Base-by-base conservation (phyloP, 1,284 basidiomycete genomes). In the Austropuccinia psidii region DNA sequence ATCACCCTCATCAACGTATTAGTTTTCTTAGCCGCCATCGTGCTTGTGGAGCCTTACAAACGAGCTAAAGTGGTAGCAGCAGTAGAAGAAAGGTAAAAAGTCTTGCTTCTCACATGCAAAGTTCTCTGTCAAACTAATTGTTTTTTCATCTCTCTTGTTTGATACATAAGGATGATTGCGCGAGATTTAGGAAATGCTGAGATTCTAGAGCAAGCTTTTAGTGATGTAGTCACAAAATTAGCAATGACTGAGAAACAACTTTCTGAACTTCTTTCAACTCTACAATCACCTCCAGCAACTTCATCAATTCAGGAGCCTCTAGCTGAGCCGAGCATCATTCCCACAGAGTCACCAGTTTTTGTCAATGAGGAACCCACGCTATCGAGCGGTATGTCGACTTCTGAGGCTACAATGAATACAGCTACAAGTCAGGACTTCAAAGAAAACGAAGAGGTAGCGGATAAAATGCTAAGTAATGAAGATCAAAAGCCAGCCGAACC, bases 41-140 rank as follows among this genome's bases (percentile, higher is more conserved):
- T 90, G 19, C 82, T 94, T 58, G 90, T 97, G 57, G 93, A 97
- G 81, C 93, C 93, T 1, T 97, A 91, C 90, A 96, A 96, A 81
- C 85, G 93, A 73, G 84, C 85, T 76, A 84, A 87, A 77, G 82
- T 97, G 78, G 90, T 91, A 7, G 86, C 89, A 81, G 90, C 90
- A 57, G 90, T 97, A 76, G 93, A 95, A 82, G 86, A 85, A 78
- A 88, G 91, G 82, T 64, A 35, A 13, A 7, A 29, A 39, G 11
- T 15, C 24, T 11, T 27, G 15, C 52, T 55, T 31, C n/a, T n/a
- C 24, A n/a, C 27, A 11, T 21, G 19, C 43, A 45, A 45, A 45
- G 43, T n/a, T 11, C 43, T n/a, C 43, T n/a, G n/a, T 11, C 11
- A 45, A 45, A n/a, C 11, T 11, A 45, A 27, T 50, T 50, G n/a